Base-by-base conservation (phyloP, 148 eudicot species). In the Amaranthus cruentus region DNA sequence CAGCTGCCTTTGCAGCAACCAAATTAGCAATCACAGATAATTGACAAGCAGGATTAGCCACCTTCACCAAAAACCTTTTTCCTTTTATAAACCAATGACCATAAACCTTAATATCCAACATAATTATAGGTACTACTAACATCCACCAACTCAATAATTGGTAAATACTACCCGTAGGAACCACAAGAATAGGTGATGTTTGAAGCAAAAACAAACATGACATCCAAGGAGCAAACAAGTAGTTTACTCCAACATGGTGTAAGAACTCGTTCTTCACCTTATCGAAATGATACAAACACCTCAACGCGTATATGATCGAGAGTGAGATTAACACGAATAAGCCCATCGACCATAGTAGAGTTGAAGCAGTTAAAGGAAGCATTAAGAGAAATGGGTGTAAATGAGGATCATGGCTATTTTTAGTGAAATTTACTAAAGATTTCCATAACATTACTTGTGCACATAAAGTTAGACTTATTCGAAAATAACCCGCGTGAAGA, bases 161-260 rank as follows among this genome's bases (percentile, higher is more conserved):
- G 58, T 58, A 71, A 38, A 62, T 38, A 28, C 43, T 66, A 10
- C 52, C 55, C 38, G 4, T 65, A 55, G 71, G 71, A 1, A 81
- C 64, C 14, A 66, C 21, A 7, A 81, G 67, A 66, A 82, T 81
- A 0, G 97, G 97, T 0, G 87, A 73, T 1, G 91, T 82, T 73
- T 88, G 90, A 9, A 91, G 90, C 52, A 91, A 69, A 0, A 91
- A 66, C 4, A 89, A 81, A 77, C 80, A 81, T 0, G 94, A 89
- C 12, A 88, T 86, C 84, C 88, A 91, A 4, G 97, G 97, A 8
- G 87, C 89, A 55, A 82, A 91, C 53, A 91, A 62, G 83, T 89
- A 91, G 78, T 91, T 87, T 4, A 87, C 93, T 3, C 90, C 85
- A 0, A 91, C 86, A 69, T 81, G 87, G 83, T 89, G 84, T 46